Conservation (phyloP, 768 basidiomycete species). For the Paxillus involutus region DNA sequence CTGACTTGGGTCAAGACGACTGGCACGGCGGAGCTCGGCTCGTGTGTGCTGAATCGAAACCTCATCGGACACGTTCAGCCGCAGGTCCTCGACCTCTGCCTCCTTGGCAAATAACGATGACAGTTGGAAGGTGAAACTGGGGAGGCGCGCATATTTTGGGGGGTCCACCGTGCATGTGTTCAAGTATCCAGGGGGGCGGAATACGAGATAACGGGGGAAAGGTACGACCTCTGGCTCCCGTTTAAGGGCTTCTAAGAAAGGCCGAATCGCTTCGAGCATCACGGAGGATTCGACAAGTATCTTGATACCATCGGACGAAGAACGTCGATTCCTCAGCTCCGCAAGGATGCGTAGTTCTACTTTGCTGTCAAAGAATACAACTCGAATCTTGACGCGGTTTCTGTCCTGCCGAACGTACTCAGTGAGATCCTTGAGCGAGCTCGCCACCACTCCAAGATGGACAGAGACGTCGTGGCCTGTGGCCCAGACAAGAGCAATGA, state of each 20-base stretch:
- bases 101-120: constrained; percentile 48
- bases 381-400: constrained; percentile 42
- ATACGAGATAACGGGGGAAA: constrained; percentile 52
- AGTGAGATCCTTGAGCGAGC: constrained; percentile 42
- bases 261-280: constrained; percentile 67
- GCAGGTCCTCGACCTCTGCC: constrained; percentile 38
- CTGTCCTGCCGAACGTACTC: constrained; percentile 37
- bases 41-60: constrained; percentile 49
- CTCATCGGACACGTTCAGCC: constrained; percentile 40
- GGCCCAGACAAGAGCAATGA: constrained; percentile 61
- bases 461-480: constrained; percentile 34
- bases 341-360: constrained; percentile 49
- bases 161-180: constrained; percentile 38
- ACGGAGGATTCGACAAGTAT: constrained; percentile 61
- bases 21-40: constrained; percentile 41
- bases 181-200: constrained; percentile 39
- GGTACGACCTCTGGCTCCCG: constrained; percentile 58
- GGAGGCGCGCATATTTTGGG: constrained; percentile 53
- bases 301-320: constrained; percentile 21
- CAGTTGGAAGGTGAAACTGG: constrained; percentile 58
- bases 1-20: constrained; percentile 69
- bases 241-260: constrained; percentile 64
- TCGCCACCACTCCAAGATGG: constrained; percentile 54
- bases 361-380: constrained; percentile 63
- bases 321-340: constrained; percentile 31